Conservation (phyloP, 768 basidiomycete genomes). For the Panaeolus papilionaceus region DNA sequence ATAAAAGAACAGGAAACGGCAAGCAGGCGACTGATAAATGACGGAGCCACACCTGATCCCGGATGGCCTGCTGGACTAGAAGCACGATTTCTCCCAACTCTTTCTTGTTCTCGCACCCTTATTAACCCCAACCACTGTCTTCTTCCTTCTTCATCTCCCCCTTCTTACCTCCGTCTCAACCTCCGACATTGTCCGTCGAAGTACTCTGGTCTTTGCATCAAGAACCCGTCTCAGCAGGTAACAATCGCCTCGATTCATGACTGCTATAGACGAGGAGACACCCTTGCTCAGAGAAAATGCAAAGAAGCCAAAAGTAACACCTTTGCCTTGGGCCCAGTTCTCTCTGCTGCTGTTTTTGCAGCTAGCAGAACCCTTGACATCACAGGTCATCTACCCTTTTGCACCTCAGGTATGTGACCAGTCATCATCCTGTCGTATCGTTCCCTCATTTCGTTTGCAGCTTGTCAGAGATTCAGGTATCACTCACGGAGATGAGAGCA, state of each 20-base stretch:
- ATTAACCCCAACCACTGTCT: background rate
- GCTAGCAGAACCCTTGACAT: constrained; percentile 76
- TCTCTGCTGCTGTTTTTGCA: constrained; percentile 72
- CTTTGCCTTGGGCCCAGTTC: constrained; percentile 75
- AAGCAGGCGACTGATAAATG: background rate
- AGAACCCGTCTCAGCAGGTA: too few species aligned
- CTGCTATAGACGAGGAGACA: background rate
- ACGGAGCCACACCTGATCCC: background rate
- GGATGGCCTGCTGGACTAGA: background rate
- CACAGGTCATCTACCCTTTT: constrained; percentile 78
- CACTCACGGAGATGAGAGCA: constrained; percentile 69
- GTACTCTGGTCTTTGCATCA: background rate
- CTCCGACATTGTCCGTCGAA: too few species aligned
- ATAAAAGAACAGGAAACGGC: too few species aligned
- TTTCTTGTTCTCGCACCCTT: background rate
- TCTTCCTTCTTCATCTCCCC: background rate
- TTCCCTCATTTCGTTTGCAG: constrained; percentile 35
- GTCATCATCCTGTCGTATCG: background rate
- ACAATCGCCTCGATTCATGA: background rate
- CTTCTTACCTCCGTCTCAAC: too few species aligned
- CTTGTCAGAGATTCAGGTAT: constrained; percentile 70
- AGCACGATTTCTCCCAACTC: background rate
- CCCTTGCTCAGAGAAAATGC: constrained; percentile 22
- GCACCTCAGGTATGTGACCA: constrained; percentile 59
- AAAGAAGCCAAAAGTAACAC: constrained; percentile 42